A percentile compares a stretch with the other conserved stretches of the same genome.
These are phyloP conservation scores for Fusarium cicatricum DNA, from an alignment of 2,329 filamentous ascomycete species.

Conservation along the genomic window DNA sequence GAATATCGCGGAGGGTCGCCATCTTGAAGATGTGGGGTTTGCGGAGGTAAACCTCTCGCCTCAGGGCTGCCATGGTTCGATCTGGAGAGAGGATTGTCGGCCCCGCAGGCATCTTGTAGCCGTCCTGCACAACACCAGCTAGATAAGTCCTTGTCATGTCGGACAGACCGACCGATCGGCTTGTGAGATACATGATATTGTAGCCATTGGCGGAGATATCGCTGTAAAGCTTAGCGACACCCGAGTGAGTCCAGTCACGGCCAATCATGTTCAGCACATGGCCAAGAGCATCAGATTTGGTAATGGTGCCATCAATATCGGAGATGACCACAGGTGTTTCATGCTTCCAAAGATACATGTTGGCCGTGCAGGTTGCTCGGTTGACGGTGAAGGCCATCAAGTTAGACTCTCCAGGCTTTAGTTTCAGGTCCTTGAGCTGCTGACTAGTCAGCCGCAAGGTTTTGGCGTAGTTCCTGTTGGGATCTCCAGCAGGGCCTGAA, in stretches of 20 bases:
- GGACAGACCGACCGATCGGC: constrained; percentile 90
- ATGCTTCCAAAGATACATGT: constrained; percentile 93
- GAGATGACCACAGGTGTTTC: constrained; percentile 96
- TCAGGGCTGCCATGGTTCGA: constrained; percentile 89
- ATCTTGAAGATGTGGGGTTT: constrained; percentile 99
- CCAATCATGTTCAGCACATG: constrained; percentile 97
- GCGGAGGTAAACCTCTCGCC: constrained; percentile 91
- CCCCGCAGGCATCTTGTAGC: constrained; percentile 84
- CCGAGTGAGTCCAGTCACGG: constrained; percentile 96
- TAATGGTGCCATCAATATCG: constrained; percentile 98
- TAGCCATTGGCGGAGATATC: constrained; percentile 96
- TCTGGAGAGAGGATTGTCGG: constrained; percentile 96
- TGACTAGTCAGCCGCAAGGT: constrained; percentile 94
- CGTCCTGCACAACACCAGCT: constrained; percentile 87
- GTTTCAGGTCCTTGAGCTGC: constrained; percentile 84
- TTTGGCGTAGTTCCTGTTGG: constrained; percentile 92
- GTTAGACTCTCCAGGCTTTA: constrained; percentile 90
- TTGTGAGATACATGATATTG: constrained; percentile 98
- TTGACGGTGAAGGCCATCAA: constrained; percentile 97
- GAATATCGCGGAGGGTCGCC: constrained; percentile 95
- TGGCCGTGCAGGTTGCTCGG: constrained; percentile 87
- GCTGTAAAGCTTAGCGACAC: constrained; percentile 95
- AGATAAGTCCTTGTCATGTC: constrained; percentile 91
- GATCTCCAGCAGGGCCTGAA: constrained; percentile 69
- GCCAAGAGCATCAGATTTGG: constrained; percentile 93